phyloP scores from a whole-genome alignment of 805 yeast genomes.

The Candida rishiriensis region DNA sequence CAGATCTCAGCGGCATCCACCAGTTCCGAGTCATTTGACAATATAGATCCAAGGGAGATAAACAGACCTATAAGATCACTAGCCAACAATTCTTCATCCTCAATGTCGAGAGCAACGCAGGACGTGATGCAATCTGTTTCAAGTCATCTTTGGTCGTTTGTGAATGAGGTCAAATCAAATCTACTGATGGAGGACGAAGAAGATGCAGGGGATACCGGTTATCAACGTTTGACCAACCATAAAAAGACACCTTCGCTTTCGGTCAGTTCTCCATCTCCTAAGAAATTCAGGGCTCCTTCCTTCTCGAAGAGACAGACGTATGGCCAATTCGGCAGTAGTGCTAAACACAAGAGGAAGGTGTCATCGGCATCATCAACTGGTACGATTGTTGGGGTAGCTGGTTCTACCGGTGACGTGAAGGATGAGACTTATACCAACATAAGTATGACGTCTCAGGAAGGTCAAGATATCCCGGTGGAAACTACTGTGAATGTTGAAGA shows the following conservation, averaged over 20 bases:
- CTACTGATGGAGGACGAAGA: conserved; percentile 19
- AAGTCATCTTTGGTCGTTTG: conserved; percentile 45
- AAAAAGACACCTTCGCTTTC: no score
- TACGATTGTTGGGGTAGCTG: no score
- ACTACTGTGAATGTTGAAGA: no score
- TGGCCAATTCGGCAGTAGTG: conserved; percentile 14
- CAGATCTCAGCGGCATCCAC: conserved; percentile 4
- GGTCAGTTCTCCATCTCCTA: conserved; percentile 10
- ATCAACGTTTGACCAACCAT: not conserved
- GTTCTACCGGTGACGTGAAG: no score
- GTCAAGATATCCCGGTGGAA: no score
- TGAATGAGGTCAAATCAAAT: conserved; percentile 41
- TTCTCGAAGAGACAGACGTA: conserved; percentile 27
- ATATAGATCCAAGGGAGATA: conserved; percentile 18
- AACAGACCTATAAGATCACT: conserved; percentile 21
- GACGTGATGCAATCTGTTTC: conserved; percentile 36
- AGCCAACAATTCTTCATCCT: conserved; percentile 10
- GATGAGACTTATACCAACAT: no score
- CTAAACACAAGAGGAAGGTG: conserved; percentile 12
- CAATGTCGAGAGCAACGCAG: conserved; percentile 6
- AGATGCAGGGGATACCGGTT: not conserved
- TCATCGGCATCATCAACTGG: not conserved
- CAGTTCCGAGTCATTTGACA: conserved; percentile 13
- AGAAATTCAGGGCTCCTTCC: conserved; percentile 24
- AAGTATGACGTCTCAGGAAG: no score